These are phyloP conservation scores for Debaryomyces castellii DNA, from an alignment of 805 yeast species.

Conservation along the genomic window DNA sequence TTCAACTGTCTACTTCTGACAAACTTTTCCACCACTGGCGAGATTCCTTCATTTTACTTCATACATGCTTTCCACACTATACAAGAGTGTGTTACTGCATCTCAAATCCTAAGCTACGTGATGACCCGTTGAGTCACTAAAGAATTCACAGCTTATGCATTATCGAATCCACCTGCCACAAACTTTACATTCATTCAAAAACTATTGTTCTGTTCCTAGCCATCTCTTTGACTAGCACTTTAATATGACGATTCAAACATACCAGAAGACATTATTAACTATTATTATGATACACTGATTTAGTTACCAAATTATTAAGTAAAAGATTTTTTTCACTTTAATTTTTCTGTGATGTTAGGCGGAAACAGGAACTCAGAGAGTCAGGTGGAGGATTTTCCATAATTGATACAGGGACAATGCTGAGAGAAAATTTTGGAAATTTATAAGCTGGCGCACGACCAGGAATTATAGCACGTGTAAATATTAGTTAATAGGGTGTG, in stretches of 20 bases:
- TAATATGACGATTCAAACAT: conserved; percentile 15
- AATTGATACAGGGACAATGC: not conserved
- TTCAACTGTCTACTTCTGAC: too few relatives aligned
- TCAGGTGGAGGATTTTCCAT: not conserved
- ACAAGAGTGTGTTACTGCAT: too few relatives aligned
- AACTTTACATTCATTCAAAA: not conserved
- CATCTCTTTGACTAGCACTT: not conserved
- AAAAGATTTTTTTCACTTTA: conserved; percentile 2
- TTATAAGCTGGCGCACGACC: not conserved
- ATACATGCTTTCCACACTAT: not conserved
- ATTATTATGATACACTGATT: conserved; percentile 9
- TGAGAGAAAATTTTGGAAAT: not conserved
- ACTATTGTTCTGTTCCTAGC: not conserved
- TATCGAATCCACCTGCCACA: too few relatives aligned
- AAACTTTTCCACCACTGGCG: not conserved
- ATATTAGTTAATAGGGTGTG: not conserved
- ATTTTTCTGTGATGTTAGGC: conserved; percentile 1
- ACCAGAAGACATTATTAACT: conserved; percentile 35
- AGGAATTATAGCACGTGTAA: not conserved
- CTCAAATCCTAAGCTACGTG: too few relatives aligned
- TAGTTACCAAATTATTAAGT: not conserved
- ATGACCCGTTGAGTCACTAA: too few relatives aligned
- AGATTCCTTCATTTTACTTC: too few relatives aligned
- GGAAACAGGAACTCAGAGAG: not conserved
- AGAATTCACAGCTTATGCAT: too few relatives aligned